Evolutionary conservation across 2,329 filamentous ascomycete genomes (phyloP).

Genomic region (Colletotrichum acutatum): DNA sequence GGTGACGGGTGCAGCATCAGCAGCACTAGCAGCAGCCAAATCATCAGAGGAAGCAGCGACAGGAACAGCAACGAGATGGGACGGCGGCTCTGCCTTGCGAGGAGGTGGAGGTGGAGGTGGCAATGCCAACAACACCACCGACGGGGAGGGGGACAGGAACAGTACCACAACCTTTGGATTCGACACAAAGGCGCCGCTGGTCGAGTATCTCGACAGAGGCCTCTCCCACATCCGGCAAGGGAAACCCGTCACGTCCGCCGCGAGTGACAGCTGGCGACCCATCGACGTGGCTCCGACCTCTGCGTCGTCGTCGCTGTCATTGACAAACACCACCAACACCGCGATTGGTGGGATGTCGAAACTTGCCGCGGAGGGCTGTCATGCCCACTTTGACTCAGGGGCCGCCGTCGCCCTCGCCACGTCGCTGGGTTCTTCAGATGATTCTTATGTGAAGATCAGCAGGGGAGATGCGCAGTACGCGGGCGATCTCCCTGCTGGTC

Average conservation of each 20-base stretch:
- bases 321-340: slow-evolving; percentile 34
- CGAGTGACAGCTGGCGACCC: not conserved
- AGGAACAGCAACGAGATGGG: slow-evolving; percentile 44
- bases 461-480: slow-evolving; percentile 38
- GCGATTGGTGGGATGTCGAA: slow-evolving; percentile 43
- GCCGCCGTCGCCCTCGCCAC: not conserved
- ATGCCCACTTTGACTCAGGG: slow-evolving; percentile 40
- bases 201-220: slow-evolving; percentile 60
- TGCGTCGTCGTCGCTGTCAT: not conserved
- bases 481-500: slow-evolving; percentile 10
- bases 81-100: not conserved
- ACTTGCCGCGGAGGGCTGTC: slow-evolving; percentile 40
- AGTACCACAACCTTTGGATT: slow-evolving; percentile 39
- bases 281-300: not conserved
- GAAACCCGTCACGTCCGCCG: not conserved
- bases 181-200: slow-evolving; percentile 57
- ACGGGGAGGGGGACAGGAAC: not conserved
- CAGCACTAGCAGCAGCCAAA: slow-evolving; percentile 24
- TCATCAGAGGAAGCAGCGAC: slow-evolving; percentile 36
- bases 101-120: slow-evolving; percentile 4
- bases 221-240: slow-evolving; percentile 55
- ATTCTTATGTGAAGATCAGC: slow-evolving; percentile 35
- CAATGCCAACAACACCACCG: not conserved
- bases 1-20: not conserved
- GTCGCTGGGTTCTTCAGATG: slow-evolving; percentile 21